phyloP scores from a whole-genome alignment of 2,329 filamentous ascomycete genomes.

The Pestalotiopsis sp. region DNA sequence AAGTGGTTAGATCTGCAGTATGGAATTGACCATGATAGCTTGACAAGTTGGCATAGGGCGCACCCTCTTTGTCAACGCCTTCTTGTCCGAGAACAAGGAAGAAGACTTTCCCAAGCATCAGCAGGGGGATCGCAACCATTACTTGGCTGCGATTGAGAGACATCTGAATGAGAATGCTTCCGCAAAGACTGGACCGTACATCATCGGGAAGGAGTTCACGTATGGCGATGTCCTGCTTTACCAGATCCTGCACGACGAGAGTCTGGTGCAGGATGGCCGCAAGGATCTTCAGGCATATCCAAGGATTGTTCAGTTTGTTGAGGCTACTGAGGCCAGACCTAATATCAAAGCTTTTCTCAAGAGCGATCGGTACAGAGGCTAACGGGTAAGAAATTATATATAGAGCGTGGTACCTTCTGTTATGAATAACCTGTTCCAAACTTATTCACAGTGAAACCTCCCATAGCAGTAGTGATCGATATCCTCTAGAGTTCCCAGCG shows the following conservation, averaged over 20 bases:
- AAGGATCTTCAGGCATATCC: neutral
- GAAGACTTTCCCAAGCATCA: slow-evolving; percentile 2
- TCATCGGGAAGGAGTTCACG: neutral
- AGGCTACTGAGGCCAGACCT: neutral
- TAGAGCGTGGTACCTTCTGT: too few species aligned
- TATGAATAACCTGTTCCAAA: too few species aligned
- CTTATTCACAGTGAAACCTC: too few species aligned
- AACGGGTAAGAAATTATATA: too few species aligned
- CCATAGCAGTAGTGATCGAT: too few species aligned
- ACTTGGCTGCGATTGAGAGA: neutral
- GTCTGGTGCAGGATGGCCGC: neutral
- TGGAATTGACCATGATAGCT: neutral
- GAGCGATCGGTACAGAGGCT: neutral
- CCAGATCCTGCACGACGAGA: neutral
- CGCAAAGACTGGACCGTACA: neutral
- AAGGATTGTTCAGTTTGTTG: neutral
- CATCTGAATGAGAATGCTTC: neutral
- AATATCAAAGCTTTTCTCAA: slow-evolving; percentile 1
- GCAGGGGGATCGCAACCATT: slow-evolving; percentile 2
- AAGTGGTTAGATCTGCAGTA: neutral
- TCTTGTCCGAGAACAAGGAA: neutral
- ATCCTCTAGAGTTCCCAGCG: too few species aligned
- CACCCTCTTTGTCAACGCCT: neutral
- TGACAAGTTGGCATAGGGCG: neutral
- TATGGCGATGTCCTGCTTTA: neutral